Evolutionary conservation across 108 stramenopile genomes (phyloP).

Genomic region (Cyclotella baltica): DNA sequence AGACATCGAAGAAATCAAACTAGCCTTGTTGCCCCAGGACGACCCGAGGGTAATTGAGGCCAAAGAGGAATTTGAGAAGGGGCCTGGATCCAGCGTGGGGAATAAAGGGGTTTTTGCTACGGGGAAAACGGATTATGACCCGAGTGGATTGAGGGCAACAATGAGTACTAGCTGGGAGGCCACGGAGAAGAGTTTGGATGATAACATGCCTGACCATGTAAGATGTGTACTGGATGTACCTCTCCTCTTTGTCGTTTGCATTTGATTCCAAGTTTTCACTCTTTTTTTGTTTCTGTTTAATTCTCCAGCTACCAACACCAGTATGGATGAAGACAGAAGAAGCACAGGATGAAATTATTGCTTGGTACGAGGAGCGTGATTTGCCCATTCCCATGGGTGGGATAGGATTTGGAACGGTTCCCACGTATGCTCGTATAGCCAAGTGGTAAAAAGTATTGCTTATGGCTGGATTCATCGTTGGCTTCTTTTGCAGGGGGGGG

Average conservation of each 20-base stretch:
- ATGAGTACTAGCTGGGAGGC: slow-evolving; percentile 82
- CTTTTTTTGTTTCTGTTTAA: not conserved
- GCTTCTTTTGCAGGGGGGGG: not conserved
- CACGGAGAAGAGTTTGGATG: slow-evolving; percentile 70
- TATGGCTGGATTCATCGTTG: not conserved
- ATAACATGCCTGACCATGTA: slow-evolving; percentile 87
- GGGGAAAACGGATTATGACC: slow-evolving; percentile 81
- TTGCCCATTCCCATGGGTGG: slow-evolving; percentile 83
- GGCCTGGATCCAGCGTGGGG: slow-evolving; percentile 73
- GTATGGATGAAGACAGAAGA: slow-evolving; percentile 66
- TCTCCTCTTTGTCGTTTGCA: not conserved
- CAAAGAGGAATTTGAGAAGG: slow-evolving; percentile 66
- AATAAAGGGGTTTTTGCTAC: slow-evolving; percentile 89
- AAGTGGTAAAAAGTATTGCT: slow-evolving; percentile 82
- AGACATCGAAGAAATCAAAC: slow-evolving; percentile 72
- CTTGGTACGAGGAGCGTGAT: slow-evolving; percentile 86
- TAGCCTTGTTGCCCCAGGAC: slow-evolving; percentile 72
- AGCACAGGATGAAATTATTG: slow-evolving; percentile 66
- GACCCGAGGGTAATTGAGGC: slow-evolving; percentile 72
- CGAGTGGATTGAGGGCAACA: slow-evolving; percentile 80
- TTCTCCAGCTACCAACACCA: slow-evolving; percentile 71
- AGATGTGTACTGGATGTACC: slow-evolving; percentile 42
- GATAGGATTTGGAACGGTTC: slow-evolving; percentile 63
- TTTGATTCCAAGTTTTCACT: not conserved
- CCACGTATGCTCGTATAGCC: slow-evolving; percentile 68